phyloP scores from a whole-genome alignment of 1,139 yeast species.

The Saccharomyces hybrid region DNA sequence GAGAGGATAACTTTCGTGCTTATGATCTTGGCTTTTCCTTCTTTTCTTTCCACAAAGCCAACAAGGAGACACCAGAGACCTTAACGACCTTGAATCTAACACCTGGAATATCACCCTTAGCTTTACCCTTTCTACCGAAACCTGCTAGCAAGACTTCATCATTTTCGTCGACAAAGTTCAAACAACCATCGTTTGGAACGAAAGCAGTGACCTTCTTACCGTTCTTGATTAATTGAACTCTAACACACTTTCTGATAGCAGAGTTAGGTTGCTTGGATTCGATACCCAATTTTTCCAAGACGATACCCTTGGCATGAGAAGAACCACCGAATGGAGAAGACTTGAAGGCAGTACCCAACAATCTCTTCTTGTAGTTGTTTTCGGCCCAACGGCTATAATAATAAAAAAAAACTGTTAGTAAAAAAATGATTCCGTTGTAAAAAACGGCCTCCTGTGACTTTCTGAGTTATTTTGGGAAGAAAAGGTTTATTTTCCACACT shows the following conservation, averaged over 20 bases:
- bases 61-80: constrained; percentile 99
- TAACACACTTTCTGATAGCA: constrained; percentile 99
- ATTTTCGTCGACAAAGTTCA: constrained; percentile 98
- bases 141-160: constrained; percentile 99
- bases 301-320: constrained; percentile 99
- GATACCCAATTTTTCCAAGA: constrained; percentile 98
- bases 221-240: constrained; percentile 99
- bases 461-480: neutral
- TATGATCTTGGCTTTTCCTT: constrained; percentile 99
- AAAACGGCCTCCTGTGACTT: neutral
- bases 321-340: constrained; percentile 99
- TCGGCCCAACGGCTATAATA: constrained; percentile 90
- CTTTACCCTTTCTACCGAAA: constrained; percentile 99
- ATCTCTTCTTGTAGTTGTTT: constrained; percentile 94
- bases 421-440: neutral
- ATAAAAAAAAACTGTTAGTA: neutral
- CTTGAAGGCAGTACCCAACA: constrained; percentile 99
- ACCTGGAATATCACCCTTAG: constrained; percentile 99
- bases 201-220: constrained; percentile 99
- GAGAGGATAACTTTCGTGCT: constrained; percentile 22
- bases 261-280: constrained; percentile 99
- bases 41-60: constrained; percentile 99
- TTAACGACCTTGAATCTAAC: constrained; percentile 99
- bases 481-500: neutral
- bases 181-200: constrained; percentile 99